A percentile compares a stretch with the other conserved stretches of the same genome.
Conservation (phyloP, 805 yeast species). For the Komagataella phaffii region DNA sequence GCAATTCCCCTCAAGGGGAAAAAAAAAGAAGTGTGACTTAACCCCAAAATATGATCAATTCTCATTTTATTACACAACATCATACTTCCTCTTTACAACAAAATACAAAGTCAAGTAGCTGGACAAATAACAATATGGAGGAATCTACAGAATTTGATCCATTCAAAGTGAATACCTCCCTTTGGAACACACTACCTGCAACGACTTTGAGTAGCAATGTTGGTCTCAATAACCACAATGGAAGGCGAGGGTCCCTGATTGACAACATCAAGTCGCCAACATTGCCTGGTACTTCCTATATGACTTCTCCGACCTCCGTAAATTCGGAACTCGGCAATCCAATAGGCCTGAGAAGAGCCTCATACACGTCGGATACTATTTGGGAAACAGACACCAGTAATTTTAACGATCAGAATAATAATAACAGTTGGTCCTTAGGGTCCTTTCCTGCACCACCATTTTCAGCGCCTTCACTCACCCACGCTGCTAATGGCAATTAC, state of each 20-base stretch:
- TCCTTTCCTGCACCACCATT: not conserved
- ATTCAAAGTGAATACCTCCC: not conserved
- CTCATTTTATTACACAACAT: not conserved
- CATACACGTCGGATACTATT: not conserved
- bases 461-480: not conserved
- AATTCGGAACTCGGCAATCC: not conserved
- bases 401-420: not conserved
- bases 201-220: not conserved
- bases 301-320: not conserved
- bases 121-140: not conserved
- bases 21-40: not conserved
- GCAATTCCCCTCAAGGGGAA: not conserved
- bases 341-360: not conserved
- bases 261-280: not conserved
- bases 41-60: not conserved
- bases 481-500: not conserved
- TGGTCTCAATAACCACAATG: not conserved
- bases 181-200: not conserved
- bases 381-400: not conserved
- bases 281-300: not conserved
- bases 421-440: not conserved
- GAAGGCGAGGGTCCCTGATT: not conserved
- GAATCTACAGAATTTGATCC: not conserved
- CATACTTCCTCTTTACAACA: not conserved
- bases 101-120: not conserved